Base-by-base conservation (phyloP, 768 basidiomycete species). In the Tephrocybe sp. region DNA sequence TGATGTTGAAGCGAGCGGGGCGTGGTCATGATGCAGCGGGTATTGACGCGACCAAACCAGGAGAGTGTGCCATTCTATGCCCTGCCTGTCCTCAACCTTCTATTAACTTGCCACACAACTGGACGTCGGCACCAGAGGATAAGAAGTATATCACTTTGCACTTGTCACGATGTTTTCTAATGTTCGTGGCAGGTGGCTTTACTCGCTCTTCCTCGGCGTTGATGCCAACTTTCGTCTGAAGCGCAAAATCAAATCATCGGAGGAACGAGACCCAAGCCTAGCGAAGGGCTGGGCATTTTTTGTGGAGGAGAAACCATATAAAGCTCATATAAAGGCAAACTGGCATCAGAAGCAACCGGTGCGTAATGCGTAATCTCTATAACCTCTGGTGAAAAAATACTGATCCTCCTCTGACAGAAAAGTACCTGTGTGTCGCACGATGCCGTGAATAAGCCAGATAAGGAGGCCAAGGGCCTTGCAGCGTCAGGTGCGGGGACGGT, bases 401-500 rank as follows among this genome's bases (percentile, higher is more conserved):
- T 49, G 9, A 10, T 10, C 30, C 19, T 22, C 13, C 9, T 23
- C 3, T 13, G 2, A 33, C 5, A 27, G 27, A 19, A 24, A 25
- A 39, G 49, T 36, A 39, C 36, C 4, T 40, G 49, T 34, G 24
- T 45, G 1, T 34, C 22, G 1, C 30, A 50, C 18, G 22, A 50
- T 21, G 27, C 47, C 9, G 47, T 49, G 2, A 31, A 49, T 22
- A 29, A 41, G 21, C 43, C 42, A 1, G 24, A 50, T 31, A 22
- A 29, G n/a, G 36, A 50, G 33, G 49, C 36, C 8, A 24, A 27
- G 3, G 49, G 49, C 4, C 49, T 43, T 10, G 41, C 49, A 10
- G 49, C 49, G 18, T 43, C 42, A 3, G 60, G 62, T 0, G 50
- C 57, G 0, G 64, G 57, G 0, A 55, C 47, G 0, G 29, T 59